Base-by-base conservation (phyloP, 108 stramenopile species). In the Cyclotella cryptica region DNA sequence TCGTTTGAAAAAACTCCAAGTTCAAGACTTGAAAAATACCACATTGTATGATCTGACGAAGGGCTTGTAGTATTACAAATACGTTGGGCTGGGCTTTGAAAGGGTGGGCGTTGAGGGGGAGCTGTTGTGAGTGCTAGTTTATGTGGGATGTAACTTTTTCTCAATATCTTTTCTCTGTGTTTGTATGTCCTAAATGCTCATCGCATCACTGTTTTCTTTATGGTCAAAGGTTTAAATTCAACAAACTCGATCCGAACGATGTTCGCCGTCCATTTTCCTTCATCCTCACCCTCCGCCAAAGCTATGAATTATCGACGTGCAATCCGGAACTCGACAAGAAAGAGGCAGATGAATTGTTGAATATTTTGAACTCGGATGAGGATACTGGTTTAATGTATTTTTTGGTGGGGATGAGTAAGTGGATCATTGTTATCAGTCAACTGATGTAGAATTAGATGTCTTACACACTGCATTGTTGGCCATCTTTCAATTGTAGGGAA, bases 341-440 rank as follows among this genome's bases (percentile, higher is more conserved):
- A 15, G 66, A 44, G 41, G 57, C 74, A 0, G 26, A 75, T 66
- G 54, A 41, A 49, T 30, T 75, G 42, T 30, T 75, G 18, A 47
- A 44, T 21, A n/a, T 28, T 15, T 49, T 75, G 28, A 75, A 75
- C 55, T 51, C 63, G n/a, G 74, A 75, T 66, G 47, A 24, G n/a
- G 61, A 53, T 40, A 75, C 66, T 66, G 74, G 74, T 22, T 66
- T 66, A 10, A 66, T 57, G 45, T 41, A 42, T 28, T 75, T 75
- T 58, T 53, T 63, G 24, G 63, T 66, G 54, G 74, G 74, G 9
- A 75, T 75, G 74, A 66, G 74, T 75, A 26, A 75, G 74, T 75
- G 3, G 22, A 24, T 24, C 8, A 5, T 57, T 12, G 8, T 57
- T 24, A 8, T n/a, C 4, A 3, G 24, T 24, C 21, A 1, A 12